These are phyloP conservation scores for Phlebopus sp. DNA, from an alignment of 1,284 basidiomycete genomes.

Conservation along the genomic window DNA sequence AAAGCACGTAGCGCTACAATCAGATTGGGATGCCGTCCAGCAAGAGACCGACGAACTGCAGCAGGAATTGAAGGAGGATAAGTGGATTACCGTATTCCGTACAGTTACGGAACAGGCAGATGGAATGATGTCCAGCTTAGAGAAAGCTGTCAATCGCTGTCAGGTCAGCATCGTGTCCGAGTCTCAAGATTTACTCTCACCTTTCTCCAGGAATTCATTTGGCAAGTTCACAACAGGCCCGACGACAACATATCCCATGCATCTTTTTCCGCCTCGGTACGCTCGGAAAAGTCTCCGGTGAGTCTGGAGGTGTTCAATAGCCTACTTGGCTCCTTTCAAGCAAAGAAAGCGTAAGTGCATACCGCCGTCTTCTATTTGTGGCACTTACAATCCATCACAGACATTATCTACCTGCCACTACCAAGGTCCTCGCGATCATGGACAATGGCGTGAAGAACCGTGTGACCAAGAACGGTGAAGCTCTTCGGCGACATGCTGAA, in stretches of 20 bases:
- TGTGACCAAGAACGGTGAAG: constrained; percentile 93
- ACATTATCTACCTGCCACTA: constrained; percentile 90
- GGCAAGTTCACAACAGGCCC: constrained; percentile 65
- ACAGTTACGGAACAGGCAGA: constrained; percentile 91
- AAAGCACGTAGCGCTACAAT: constrained; percentile 64
- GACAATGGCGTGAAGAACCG: constrained; percentile 89
- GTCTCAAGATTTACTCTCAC: background rate
- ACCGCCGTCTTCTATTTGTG: constrained; percentile 1
- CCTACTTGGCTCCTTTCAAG: constrained; percentile 71
- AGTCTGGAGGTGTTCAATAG: constrained; percentile 62
- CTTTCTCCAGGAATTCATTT: constrained; percentile 69
- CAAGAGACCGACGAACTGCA: constrained; percentile 79
- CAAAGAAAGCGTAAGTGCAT: constrained; percentile 74
- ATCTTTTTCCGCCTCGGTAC: constrained; percentile 45
- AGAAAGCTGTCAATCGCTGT: constrained; percentile 85
- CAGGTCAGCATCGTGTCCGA: constrained; percentile 52
- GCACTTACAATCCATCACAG: constrained; percentile 33
- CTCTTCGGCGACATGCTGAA: constrained; percentile 81
- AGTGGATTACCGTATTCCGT: constrained; percentile 92
- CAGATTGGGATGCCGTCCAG: constrained; percentile 80
- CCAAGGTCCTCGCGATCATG: constrained; percentile 89
- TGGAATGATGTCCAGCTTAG: constrained; percentile 93
- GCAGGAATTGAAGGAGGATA: constrained; percentile 93
- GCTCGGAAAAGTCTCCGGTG: constrained; percentile 49
- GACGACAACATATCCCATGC: constrained; percentile 46